Evolutionary conservation across 2,329 filamentous ascomycete species (phyloP), one percentile per base, ranked within the genome.

Genomic region (Cladophialophora exuberans): DNA sequence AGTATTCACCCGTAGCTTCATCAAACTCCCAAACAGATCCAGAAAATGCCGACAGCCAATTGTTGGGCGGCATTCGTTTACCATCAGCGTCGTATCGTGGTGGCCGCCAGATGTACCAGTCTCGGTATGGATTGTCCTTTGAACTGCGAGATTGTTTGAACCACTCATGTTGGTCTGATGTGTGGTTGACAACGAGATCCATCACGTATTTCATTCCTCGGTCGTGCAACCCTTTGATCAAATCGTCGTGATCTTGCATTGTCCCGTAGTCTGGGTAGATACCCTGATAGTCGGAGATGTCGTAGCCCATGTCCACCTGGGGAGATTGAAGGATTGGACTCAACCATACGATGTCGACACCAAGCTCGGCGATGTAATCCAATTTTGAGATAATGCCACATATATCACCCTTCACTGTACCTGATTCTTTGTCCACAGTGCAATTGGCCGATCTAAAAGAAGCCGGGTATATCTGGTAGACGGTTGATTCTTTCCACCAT

Each of bases 1-100:
- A 92, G 69, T 90, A 92, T 70, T 92, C 86, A 44, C 79, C 77
- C 0, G 87, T 89, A 13, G 72, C 67, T 61, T 89, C 83, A 63
- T 91, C 88, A 75, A 82, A 92, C 55, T 84, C 63, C 73, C 74
- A 76, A 11, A 69, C 70, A 50, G 67, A 72, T 45, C 57, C 62
- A n/a, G 55, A 56, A 20, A 64, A 56, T 3, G 60, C 60, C 18
- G 59, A 58, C 2, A 73, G 87, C 86, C 87, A 92, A 70, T 93
- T 92, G 62, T 89, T 92, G 0, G 89, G 88, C 0, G 88, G 85
- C 45, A 85, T 77, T 1, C 85, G 81, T 23, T 79, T 79, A 2
- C 87, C 87, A 18, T 70, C 68, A 6, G 75, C 75, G 56, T 81
- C 78, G 17, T 54, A 60, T 45, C 75, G 76, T 36, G 80, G 76